A percentile compares a stretch with the other conserved stretches of the same genome.
Evolutionary conservation across 1,284 basidiomycete species (phyloP).

Genomic region (Marasmius oreades): DNA sequence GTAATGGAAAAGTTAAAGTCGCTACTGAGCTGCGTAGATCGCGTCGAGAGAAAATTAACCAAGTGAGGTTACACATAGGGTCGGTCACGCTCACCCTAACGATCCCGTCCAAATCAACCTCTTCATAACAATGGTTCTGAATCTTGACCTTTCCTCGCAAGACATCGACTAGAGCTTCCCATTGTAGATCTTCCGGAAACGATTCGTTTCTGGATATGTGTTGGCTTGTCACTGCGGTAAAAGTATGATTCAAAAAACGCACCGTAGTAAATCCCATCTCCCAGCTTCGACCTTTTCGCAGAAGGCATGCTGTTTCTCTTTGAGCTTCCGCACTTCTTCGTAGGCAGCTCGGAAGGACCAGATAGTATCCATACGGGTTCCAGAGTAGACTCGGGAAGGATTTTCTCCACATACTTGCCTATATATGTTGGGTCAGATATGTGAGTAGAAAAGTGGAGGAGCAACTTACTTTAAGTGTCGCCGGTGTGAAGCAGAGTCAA

Average conservation of each 20-base stretch:
- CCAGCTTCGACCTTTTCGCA: constrained; percentile 44
- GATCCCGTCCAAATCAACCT: constrained; percentile 76
- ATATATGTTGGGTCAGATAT: neutral
- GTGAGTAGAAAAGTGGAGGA: neutral
- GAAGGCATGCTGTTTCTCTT: constrained; percentile 59
- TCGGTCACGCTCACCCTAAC: constrained; percentile 51
- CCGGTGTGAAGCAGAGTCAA: constrained; percentile 43
- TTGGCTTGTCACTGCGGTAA: neutral
- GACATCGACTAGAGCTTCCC: constrained; percentile 86
- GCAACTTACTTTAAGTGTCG: constrained; percentile 56
- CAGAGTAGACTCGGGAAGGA: constrained; percentile 20
- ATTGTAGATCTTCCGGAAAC: constrained; percentile 71
- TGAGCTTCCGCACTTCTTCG: constrained; percentile 59
- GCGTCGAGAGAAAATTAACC: neutral
- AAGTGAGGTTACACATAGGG: neutral
- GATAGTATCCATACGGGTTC: constrained; percentile 53
- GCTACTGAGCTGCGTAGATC: constrained; percentile 59
- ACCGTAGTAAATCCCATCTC: neutral
- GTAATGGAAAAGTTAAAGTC: constrained; percentile 77
- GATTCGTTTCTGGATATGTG: neutral
- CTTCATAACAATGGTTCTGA: constrained; percentile 78
- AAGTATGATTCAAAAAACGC: neutral
- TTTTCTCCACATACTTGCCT: constrained; percentile 21
- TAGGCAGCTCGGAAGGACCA: constrained; percentile 62
- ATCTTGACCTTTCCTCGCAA: constrained; percentile 79